Evolutionary conservation across 768 basidiomycete genomes (phyloP).

Genomic region (Gloeophyllum trabeum): DNA sequence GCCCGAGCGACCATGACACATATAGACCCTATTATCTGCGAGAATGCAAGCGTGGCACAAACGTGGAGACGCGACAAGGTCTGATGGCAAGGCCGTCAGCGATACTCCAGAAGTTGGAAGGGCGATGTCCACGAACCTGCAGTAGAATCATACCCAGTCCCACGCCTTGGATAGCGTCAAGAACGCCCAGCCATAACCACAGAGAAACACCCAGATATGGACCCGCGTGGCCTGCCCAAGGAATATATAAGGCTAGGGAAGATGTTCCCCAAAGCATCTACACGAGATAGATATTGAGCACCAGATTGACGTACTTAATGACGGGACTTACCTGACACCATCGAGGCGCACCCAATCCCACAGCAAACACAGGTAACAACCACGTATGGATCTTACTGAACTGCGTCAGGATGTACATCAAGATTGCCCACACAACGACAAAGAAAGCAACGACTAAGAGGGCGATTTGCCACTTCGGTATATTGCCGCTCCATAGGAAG

Average conservation of each 20-base stretch:
- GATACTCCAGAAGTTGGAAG: not conserved
- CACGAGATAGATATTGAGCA: slow-evolving; percentile 5
- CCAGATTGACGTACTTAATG: not conserved
- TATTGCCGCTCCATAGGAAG: slow-evolving; percentile 81
- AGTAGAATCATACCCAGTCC: slow-evolving; percentile 87
- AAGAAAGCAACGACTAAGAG: slow-evolving; percentile 80
- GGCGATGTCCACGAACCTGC: slow-evolving; percentile 25
- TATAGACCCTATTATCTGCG: slow-evolving; percentile 81
- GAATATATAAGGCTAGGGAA: slow-evolving; percentile 84
- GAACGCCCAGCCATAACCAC: slow-evolving; percentile 93
- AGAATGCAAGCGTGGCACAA: slow-evolving; percentile 83
- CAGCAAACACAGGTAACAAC: slow-evolving; percentile 90
- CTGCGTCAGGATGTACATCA: slow-evolving; percentile 67
- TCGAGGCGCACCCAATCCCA: slow-evolving; percentile 85
- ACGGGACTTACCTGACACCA: slow-evolving; percentile 75
- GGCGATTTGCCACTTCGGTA: slow-evolving; percentile 76
- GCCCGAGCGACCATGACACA: slow-evolving; percentile 92
- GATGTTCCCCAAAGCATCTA: slow-evolving; percentile 94
- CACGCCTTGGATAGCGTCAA: slow-evolving; percentile 91
- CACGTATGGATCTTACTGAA: slow-evolving; percentile 94
- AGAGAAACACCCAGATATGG: slow-evolving; percentile 85
- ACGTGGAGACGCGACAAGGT: slow-evolving; percentile 91
- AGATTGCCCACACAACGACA: slow-evolving; percentile 71
- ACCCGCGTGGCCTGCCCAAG: slow-evolving; percentile 80
- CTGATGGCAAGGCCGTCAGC: slow-evolving; percentile 16